These are phyloP conservation scores for Colletotrichum musicola DNA, from an alignment of 2,329 filamentous ascomycete species.

Conservation along the genomic window DNA sequence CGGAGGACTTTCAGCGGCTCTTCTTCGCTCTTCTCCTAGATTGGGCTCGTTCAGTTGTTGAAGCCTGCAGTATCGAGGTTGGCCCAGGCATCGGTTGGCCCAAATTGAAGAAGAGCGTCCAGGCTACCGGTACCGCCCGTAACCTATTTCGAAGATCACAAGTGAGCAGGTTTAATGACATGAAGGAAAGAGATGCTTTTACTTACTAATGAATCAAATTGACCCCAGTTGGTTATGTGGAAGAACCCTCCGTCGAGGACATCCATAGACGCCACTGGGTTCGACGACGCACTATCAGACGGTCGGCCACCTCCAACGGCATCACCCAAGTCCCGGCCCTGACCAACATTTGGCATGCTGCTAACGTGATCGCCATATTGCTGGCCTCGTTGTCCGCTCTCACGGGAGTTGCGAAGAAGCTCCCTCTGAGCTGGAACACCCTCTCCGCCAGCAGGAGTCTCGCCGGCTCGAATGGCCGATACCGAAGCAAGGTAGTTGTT, in stretches of 20 bases:
- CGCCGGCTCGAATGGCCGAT: slow-evolving; percentile 4
- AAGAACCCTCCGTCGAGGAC: slow-evolving; percentile 37
- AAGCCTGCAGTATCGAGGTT: background rate
- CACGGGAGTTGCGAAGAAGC: background rate
- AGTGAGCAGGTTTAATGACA: background rate
- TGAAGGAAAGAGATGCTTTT: background rate
- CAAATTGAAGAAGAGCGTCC: background rate
- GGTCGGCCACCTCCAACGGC: background rate
- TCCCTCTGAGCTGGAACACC: background rate
- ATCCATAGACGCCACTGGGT: background rate
- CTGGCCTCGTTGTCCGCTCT: background rate
- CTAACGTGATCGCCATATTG: too few relatives aligned
- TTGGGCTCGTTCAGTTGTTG: background rate
- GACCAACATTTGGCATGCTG: background rate
- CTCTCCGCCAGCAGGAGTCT: background rate
- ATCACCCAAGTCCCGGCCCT: background rate
- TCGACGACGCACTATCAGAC: background rate
- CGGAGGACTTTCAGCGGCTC: background rate
- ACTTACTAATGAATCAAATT: slow-evolving; percentile 44
- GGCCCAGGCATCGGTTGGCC: background rate
- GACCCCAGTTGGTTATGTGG: slow-evolving; percentile 43
- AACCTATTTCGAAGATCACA: background rate
- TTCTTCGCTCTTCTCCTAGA: too few relatives aligned
- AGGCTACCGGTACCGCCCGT: slow-evolving; percentile 7
- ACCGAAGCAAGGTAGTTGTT: slow-evolving; percentile 39